Base-by-base conservation (phyloP, 2,329 filamentous ascomycete genomes). In the Pseudopyricularia javanii region DNA sequence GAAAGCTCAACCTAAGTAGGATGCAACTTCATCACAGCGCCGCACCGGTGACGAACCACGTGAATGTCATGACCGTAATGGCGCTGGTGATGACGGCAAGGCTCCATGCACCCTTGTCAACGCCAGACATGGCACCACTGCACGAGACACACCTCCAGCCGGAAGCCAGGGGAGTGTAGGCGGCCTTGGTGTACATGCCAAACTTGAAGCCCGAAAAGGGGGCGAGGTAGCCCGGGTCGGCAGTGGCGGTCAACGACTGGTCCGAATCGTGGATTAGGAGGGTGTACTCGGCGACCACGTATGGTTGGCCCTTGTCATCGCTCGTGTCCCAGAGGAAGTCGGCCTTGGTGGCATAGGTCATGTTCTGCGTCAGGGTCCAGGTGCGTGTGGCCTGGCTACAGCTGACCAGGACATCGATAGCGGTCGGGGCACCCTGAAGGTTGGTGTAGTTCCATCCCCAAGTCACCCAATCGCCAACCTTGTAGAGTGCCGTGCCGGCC, bases 371-470 rank as follows among this genome's bases (percentile, higher is more conserved):
- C 47, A 85, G 69, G 15, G 80, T 84, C 69, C 77, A 84, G 2
- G 79, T 75, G 55, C 72, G 69, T 20, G 70, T 65, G 47, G 72
- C 75, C 7, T 64, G 64, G 40, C 74, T 74, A 68, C 77, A 81
- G 57, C 76, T 78, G 33, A 80, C 70, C 54, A 82, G 64, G 14
- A 85, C 69, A 57, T 85, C 79, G 54, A 85, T 62, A 40, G 79
- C 80, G 3, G 76, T 80, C 2, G 82, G 82, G 1, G 71, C 76
- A 26, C 68, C 78, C 53, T 73, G 69, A 30, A 85, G 64, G 47
- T 74, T 75, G 3, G 82, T 85, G 68, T 83, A 85, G 67, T 84
- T 84, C 80, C 80, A 85, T 48, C 67, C 73, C 65, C 78, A 80
- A 14, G 79, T 83, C 45, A 83, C 68, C 47, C 70, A 70, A 60